Evolutionary conservation across 208 protist genomes (phyloP).

Genomic region (Giardia muris): DNA sequence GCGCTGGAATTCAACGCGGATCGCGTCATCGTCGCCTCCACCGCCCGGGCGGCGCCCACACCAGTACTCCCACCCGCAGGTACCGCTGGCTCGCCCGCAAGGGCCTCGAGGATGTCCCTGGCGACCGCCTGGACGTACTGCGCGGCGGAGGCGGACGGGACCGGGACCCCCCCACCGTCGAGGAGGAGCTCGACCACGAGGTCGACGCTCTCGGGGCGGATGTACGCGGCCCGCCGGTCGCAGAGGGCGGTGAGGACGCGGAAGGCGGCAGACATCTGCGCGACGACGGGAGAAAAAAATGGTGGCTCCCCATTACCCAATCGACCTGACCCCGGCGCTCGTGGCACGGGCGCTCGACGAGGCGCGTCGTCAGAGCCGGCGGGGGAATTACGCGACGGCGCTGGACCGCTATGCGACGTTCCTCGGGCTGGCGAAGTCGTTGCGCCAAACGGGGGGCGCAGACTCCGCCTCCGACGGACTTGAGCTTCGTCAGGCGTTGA

Average conservation of each 20-base stretch:
- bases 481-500: background rate
- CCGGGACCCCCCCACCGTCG: too few species aligned
- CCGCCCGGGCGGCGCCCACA: too few species aligned
- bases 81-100: too few species aligned
- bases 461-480: background rate
- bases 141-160: too few species aligned
- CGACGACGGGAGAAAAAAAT: background rate
- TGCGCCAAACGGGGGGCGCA: background rate
- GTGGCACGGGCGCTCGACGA: background rate
- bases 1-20: too few species aligned
- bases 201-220: too few species aligned
- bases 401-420: background rate
- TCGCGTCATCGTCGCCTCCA: too few species aligned
- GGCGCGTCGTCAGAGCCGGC: background rate
- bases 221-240: background rate
- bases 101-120: too few species aligned
- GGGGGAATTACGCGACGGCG: background rate
- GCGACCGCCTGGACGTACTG: too few species aligned
- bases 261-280: background rate
- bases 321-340: background rate
- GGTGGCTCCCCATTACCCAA: background rate
- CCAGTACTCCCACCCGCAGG: too few species aligned
- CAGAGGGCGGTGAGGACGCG: background rate
- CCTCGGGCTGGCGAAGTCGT: background rate
- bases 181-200: too few species aligned